Conservation (phyloP, 306 rosid genomes). For the Sophora flavescens region DNA sequence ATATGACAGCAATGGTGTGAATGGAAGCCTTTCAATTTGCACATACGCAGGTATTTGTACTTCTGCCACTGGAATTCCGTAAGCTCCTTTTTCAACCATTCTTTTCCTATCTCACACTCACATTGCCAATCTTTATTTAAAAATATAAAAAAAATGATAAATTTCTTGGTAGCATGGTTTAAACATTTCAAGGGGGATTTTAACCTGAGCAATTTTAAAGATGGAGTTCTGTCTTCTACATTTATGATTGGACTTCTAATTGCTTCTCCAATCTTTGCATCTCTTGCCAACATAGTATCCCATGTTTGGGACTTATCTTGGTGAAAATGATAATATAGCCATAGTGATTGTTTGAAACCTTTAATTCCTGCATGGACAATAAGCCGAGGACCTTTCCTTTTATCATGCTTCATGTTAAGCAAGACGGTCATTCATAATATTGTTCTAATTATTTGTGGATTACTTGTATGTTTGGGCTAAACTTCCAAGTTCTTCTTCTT, state of each 20-base stretch:
- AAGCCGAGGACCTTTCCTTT: conserved; percentile 4
- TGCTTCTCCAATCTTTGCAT: no score
- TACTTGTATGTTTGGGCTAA: neutral
- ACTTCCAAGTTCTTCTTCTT: no score
- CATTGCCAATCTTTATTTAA: no score
- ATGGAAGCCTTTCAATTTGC: conserved; percentile 74
- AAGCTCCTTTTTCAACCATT: conserved; percentile 56
- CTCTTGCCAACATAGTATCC: no score
- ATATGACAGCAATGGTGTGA: conserved; percentile 96
- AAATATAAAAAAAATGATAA: no score
- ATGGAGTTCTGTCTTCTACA: no score
- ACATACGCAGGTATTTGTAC: conserved; percentile 75
- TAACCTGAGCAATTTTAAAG: no score
- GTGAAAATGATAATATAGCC: neutral
- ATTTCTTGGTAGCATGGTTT: no score
- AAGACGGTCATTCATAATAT: conserved; percentile 1
- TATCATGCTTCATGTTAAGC: conserved; percentile 10
- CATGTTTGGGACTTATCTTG: neutral
- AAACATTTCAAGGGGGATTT: no score
- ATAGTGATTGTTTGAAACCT: neutral
- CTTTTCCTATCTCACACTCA: no score
- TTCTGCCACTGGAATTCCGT: conserved; percentile 87
- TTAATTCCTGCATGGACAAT: conserved; percentile 13
- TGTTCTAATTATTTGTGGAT: neutral
- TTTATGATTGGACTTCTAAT: no score